Evolutionary conservation across 176 grass and related monocot genomes (phyloP), one percentile per base, ranked within the genome.

Genomic region (Alloteropsis semialata): DNA sequence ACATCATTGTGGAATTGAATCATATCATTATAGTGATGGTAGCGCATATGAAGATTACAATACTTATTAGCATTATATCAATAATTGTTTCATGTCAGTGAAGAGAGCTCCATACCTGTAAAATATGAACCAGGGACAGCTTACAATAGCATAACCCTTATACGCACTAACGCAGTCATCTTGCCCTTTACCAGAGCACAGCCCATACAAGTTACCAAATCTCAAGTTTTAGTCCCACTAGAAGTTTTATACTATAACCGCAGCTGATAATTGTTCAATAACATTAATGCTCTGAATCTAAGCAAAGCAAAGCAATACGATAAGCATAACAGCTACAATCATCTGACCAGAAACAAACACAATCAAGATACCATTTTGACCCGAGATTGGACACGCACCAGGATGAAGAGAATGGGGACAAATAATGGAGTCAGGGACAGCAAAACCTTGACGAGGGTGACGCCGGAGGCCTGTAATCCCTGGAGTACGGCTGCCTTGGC

Each of bases 401-500:
- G n/a, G 14, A 24, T 22, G 7, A 3, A 55, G 10, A 11, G 17
- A 42, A 57, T 37, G 6, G 11, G 17, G 27, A 19, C 25, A 56
- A 69, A 13, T 9, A 32, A 13, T 5, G 25, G 39, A 12, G n/a
- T 45, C 56, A 22, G 16, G 15, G 39, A 6, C 41, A 8, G 22
- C 64, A 9, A 9, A 60, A 89, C 88, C 91, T 88, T 86, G 22
- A 94, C 39, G 38, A 94, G 45, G 25, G 51, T 73, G 50, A 70
- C 88, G 38, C 92, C 86, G 46, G 89, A 70, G 29, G 88, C 75
- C 7, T 81, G 70, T 83, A 94, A 94, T 18, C 72, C 87, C 67
- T 89, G 76, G 48, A 94, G 74, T 21, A 88, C 53, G 51, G 75
- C 73, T 13, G 88, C 85, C 78, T 86, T 90, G 50, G 66, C 84